These are phyloP conservation scores for Teratosphaeria pseudoeucalypti DNA, from an alignment of 2,329 filamentous ascomycete genomes.

Conservation along the genomic window DNA sequence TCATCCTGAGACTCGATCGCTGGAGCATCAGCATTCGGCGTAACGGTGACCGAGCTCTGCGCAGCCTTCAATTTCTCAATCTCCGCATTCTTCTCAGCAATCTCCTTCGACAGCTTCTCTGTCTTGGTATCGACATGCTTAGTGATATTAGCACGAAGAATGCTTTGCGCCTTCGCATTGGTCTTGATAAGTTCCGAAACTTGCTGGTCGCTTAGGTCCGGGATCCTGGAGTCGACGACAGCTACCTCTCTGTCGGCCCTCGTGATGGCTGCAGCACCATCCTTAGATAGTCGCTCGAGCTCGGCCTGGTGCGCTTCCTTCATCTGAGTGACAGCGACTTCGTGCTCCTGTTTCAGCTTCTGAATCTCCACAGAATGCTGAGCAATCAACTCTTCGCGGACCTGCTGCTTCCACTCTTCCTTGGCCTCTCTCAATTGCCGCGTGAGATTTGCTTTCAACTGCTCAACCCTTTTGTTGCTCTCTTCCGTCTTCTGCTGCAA, in stretches of 20 bases:
- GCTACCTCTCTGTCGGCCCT: slow-evolving; percentile 17
- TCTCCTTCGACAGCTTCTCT: slow-evolving; percentile 26
- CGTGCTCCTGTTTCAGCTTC: slow-evolving; percentile 36
- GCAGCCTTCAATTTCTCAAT: slow-evolving; percentile 15
- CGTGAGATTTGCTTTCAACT: slow-evolving; percentile 58
- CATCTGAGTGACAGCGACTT: slow-evolving; percentile 32
- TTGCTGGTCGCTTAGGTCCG: slow-evolving; percentile 32
- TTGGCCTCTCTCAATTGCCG: slow-evolving; percentile 51
- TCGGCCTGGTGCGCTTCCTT: slow-evolving; percentile 28
- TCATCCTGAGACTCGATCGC: slow-evolving; percentile 7
- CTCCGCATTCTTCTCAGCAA: slow-evolving; percentile 21
- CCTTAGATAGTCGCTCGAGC: slow-evolving; percentile 25
- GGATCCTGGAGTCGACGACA: slow-evolving; percentile 10
- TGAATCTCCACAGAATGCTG: slow-evolving; percentile 41
- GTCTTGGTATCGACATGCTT: slow-evolving; percentile 33
- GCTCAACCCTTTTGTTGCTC: slow-evolving; percentile 49
- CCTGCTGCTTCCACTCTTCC: slow-evolving; percentile 27
- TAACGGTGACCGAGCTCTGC: not conserved
- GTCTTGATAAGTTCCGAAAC: slow-evolving; percentile 40
- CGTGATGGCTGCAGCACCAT: slow-evolving; percentile 28
- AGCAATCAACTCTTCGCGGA: slow-evolving; percentile 22
- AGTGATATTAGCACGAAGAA: slow-evolving; percentile 50
- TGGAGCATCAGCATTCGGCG: not conserved
- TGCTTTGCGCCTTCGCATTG: slow-evolving; percentile 39
- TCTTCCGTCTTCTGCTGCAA: slow-evolving; percentile 38